Percentiles rank a stretch among this genome's conserved stretches.
phyloP scores from a whole-genome alignment of 2,329 filamentous ascomycete genomes.

The Fusarium goolgardi region DNA sequence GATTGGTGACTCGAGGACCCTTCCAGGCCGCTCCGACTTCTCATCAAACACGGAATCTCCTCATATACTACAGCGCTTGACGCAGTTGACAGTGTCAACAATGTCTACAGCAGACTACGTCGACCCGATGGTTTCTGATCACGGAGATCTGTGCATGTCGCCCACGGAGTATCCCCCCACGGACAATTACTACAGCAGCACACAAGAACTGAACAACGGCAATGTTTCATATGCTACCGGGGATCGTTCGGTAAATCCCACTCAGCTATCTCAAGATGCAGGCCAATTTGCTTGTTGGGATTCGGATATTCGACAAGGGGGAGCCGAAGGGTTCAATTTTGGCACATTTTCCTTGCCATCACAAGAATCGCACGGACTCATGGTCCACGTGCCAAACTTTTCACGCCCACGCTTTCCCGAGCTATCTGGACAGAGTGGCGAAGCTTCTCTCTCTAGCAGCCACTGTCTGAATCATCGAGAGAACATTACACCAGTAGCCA shows the following conservation, averaged over 20 bases:
- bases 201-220: too few relatives aligned
- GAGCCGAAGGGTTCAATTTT: not conserved
- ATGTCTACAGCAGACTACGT: accelerated
- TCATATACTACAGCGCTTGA: not conserved
- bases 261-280: accelerated
- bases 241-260: accelerated
- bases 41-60: accelerated
- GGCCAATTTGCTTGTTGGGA: accelerated
- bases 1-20: accelerated
- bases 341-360: accelerated
- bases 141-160: not conserved
- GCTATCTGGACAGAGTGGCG: accelerated
- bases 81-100: accelerated
- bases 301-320: accelerated
- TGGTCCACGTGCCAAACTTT: not conserved
- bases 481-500: accelerated
- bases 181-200: accelerated
- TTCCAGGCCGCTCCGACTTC: accelerated
- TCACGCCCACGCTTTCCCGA: accelerated
- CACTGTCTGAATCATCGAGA: accelerated
- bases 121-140: not conserved
- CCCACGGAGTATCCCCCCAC: not conserved
- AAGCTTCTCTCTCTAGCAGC: too few relatives aligned
- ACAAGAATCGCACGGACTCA: not conserved
- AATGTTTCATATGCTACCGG: accelerated